Evolutionary conservation across 2,329 filamentous ascomycete genomes (phyloP), one percentile per base, ranked within the genome.

Genomic region (Neopestalotiopsis clavispora): DNA sequence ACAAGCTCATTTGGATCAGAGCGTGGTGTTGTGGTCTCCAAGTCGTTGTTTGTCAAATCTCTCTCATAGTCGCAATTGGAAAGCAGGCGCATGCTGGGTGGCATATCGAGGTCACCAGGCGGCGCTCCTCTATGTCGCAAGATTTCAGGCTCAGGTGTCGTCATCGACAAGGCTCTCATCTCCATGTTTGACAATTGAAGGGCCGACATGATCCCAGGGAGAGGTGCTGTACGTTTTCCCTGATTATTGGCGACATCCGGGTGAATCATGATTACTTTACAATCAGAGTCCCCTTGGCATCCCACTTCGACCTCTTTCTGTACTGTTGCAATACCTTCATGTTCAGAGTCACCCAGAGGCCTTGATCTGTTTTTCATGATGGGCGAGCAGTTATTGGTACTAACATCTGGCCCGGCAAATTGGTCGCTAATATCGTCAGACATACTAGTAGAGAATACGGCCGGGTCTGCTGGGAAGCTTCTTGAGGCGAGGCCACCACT

Each of bases 91-190:
- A 74, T 71, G 20, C 64, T 74, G 52, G 67, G 72, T 32, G 73
- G 74, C 4, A 74, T 57, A 62, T 76, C 73, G 34, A 78, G 75
- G 68, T 80, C 75, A 13, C 74, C 67, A 17, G 77, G 75, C 58
- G 75, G 72, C 68, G 73, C 76, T 68, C 68, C 69, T 20, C 65
- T 64, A 58, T 77, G 75, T 17, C 69, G 74, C 61, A 80, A 74
- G 20, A 79, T 69, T 34, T 76, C 76, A 49, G 74, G 74, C 23
- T 77, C 77, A 34, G 71, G 74, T 20, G 71, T 74, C 59, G 70
- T 56, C 1, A 68, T 56, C 1, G 69, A 68, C 6, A 60, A 42
- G 30, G 30, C 38, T 17, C 38, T 40, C 14, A 30, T 42, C n/a
- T 45, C 23, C 1, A 14, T 14, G 6, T 23, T 17, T 45, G 30